Evolutionary conservation across 2,329 filamentous ascomycete species (phyloP), one percentile per base, ranked within the genome.

Genomic region (Diaporthe caulivora): DNA sequence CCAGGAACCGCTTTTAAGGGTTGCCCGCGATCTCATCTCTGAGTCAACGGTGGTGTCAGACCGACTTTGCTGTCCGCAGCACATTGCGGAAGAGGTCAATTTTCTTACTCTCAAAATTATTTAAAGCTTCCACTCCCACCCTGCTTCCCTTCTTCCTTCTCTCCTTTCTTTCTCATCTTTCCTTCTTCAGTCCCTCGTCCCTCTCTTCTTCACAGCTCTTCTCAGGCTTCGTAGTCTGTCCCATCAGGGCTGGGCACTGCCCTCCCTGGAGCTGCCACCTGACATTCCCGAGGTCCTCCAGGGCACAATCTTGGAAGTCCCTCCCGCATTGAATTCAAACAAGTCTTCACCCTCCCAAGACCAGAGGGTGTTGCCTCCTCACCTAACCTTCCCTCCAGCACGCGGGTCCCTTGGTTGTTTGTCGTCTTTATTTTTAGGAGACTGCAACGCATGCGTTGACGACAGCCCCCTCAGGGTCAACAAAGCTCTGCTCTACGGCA

Each of bases 21-120:
- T 5, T 4, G 6, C 3, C 0, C 18, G 9, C 21, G 7, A 31
- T 24, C 24, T 37, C 10, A 37, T 37, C 18, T 57, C 21, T 24
- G 31, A 1, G 7, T 10, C 2, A 7, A 10, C 1, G 6, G 10
- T 24, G 54, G 31, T n/a, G 11, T 34, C 21, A 55, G 53, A 55
- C 10, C 26, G 15, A 10, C 5, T 0, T 2, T 34, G 15, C 7
- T 0, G 11, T 5, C 5, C 10, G 21, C 3, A 17, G 29, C 34
- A 55, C 17, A 7, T 26, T 6, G 3, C 17, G 15, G 26, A 31
- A 0, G 53, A 31, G 6, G 51, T 9, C 24, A 26, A 26, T 29
- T 17, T 13, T 53, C 1, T 18, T 15, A 3, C 9, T 1, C 18
- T 0, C 0, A 55, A n/a, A n/a, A 34, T 1, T 55, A 55, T 55